Evolutionary conservation across 1,139 yeast species (phyloP).

Genomic region (Debaryomyces sp.): DNA sequence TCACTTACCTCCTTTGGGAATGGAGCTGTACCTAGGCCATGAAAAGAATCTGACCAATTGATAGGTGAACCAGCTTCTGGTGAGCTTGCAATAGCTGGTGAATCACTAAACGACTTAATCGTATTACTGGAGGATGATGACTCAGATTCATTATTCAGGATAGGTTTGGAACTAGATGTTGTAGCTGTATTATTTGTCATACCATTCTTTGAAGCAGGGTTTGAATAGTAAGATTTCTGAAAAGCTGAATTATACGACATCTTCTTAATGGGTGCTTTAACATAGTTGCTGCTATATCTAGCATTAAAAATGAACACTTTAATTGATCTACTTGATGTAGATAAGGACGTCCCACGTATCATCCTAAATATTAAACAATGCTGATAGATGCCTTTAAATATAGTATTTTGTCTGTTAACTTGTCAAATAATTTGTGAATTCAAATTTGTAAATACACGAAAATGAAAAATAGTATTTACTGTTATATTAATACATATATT

Average conservation of each 20-base stretch:
- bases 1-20: slow-evolving; percentile 65
- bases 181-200: neutral
- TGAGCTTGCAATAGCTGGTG: slow-evolving; percentile 14
- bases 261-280: neutral
- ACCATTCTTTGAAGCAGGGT: slow-evolving; percentile 9
- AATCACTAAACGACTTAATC: slow-evolving; percentile 24
- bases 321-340: neutral
- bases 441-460: neutral
- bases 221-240: slow-evolving; percentile 4
- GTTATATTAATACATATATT: neutral
- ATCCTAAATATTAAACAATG: neutral
- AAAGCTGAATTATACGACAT: neutral
- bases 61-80: slow-evolving; percentile 23
- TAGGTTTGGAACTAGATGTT: slow-evolving; percentile 6
- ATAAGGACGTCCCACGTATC: neutral
- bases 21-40: slow-evolving; percentile 79
- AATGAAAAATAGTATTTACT: neutral
- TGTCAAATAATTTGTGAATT: neutral
- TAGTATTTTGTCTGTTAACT: neutral
- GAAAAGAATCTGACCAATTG: slow-evolving; percentile 77
- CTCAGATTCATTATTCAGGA: slow-evolving; percentile 11
- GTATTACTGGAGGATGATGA: slow-evolving; percentile 9
- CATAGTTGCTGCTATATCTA: slow-evolving; percentile 1
- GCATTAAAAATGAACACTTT: neutral
- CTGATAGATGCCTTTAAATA: neutral